phyloP scores from a whole-genome alignment of 305 asterid genomes.

The Fraxinus nigra region DNA sequence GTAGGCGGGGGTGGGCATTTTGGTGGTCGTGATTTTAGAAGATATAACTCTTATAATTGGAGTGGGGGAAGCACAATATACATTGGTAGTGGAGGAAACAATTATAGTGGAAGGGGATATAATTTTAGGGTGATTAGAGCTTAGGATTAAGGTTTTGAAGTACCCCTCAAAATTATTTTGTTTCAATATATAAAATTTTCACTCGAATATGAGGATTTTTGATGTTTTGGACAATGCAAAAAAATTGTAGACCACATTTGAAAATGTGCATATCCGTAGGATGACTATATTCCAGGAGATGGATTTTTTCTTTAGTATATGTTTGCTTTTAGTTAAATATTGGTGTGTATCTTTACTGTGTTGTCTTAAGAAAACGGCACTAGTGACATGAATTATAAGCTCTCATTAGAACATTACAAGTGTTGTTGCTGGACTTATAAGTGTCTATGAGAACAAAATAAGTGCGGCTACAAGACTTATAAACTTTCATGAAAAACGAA shows the following conservation, averaged over 20 bases:
- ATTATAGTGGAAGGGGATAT: slow-evolving; percentile 38
- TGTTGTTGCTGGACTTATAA: too few species aligned
- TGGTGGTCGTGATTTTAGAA: slow-evolving; percentile 61
- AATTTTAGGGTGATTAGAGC: slow-evolving; percentile 48
- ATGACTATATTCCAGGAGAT: too few species aligned
- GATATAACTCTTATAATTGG: slow-evolving; percentile 38
- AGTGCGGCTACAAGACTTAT: too few species aligned
- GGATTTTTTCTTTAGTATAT: too few species aligned
- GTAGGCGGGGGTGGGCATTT: slow-evolving; percentile 62
- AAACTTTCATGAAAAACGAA: too few species aligned
- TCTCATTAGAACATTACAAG: too few species aligned
- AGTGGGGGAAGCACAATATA: slow-evolving; percentile 33
- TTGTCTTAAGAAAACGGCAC: too few species aligned
- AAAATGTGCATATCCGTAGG: neutral
- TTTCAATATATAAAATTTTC: slow-evolving; percentile 24
- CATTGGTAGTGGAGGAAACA: slow-evolving; percentile 33
- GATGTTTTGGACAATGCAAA: slow-evolving; percentile 23
- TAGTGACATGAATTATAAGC: too few species aligned
- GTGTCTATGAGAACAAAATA: too few species aligned
- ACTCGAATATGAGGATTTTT: slow-evolving; percentile 26
- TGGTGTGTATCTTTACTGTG: too few species aligned
- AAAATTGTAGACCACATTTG: neutral
- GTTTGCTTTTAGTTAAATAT: too few species aligned
- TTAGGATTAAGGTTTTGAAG: slow-evolving; percentile 41
- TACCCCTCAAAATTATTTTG: slow-evolving; percentile 9